phyloP scores from a whole-genome alignment of 139 green algal genomes.

The Chlorella ohadii region DNA sequence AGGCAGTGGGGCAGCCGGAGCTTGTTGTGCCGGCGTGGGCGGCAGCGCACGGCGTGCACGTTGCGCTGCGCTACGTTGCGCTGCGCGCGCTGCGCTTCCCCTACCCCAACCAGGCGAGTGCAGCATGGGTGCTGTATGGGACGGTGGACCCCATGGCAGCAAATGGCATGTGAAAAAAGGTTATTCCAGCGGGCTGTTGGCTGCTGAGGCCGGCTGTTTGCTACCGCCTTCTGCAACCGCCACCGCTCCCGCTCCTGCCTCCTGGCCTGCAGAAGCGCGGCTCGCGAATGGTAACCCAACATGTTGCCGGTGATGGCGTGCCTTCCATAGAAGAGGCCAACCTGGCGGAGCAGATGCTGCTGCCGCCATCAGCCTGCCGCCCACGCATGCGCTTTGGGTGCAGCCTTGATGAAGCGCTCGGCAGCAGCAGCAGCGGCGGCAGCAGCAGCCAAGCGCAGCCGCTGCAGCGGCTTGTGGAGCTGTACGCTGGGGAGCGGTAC shows the following conservation, averaged over 20 bases:
- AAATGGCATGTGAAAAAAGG: too few relatives aligned
- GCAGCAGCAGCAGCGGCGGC: background rate
- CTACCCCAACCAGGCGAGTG: constrained; percentile 61
- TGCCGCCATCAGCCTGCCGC: constrained; percentile 26
- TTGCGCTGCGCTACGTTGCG: constrained; percentile 64
- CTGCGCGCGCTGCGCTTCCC: constrained; percentile 68
- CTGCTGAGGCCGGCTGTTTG: too few relatives aligned
- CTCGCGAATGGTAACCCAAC: constrained; percentile 34
- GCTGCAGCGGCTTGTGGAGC: constrained; percentile 34
- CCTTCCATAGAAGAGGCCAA: constrained; percentile 44
- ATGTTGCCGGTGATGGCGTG: constrained; percentile 44
- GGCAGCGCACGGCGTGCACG: constrained; percentile 64
- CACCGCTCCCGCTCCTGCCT: background rate
- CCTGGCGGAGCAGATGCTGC: constrained; percentile 51
- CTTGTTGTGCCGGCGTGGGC: constrained; percentile 68
- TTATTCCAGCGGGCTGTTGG: too few relatives aligned
- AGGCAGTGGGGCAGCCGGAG: constrained; percentile 37
- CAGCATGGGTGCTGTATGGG: too few relatives aligned
- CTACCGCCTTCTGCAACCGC: background rate
- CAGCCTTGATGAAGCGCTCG: constrained; percentile 42
- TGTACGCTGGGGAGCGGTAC: constrained; percentile 64
- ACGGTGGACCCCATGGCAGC: too few relatives aligned
- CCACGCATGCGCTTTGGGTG: constrained; percentile 49
- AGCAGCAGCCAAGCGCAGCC: background rate
- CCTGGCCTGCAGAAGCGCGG: constrained; percentile 20